Base-by-base conservation (phyloP, 208 protist genomes). In the Borovskyia barvae region DNA sequence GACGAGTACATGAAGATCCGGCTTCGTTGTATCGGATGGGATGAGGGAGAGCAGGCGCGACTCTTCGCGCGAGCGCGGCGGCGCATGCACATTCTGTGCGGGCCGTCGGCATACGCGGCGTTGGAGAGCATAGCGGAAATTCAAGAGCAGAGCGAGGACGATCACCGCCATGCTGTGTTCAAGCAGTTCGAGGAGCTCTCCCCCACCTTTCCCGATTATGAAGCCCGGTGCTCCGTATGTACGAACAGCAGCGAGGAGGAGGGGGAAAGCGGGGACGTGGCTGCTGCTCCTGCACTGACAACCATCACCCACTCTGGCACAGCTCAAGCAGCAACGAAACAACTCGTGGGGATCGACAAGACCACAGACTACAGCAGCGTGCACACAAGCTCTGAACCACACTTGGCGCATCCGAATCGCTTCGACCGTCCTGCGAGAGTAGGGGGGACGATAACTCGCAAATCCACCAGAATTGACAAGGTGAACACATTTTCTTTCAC, bases 41-140 rank as follows among this genome's bases (percentile, higher is more conserved):
- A 88, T 41, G 81, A 84, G 43, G 81, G 81, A 6, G 81, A 83
- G 61, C 53, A 49, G 15, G 45, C 52, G 37, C 73, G 75, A 15
- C 37, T 80, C 25, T 53, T 80, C 51, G 20, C 28, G 15, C 3
- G 11, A 6, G 61, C 61, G 1, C 19, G 17, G 40, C 3, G 28
- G 14, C 52, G 55, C 14, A 41, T 69, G 15, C 22, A 24, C 40
- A 40, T 22, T 5, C 22, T 71, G 24, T 71, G 55, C 40, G 40
- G 28, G n/a, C 17, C 30, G 28, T 46, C 54, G 1, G 48, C 57
- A 33, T 35, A 19, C 42, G 29, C 25, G 32, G 64, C 55, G 20
- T 46, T 49, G 17, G 64, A 47, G 29, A 57, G 36, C 33, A 32
- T 71, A 5, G 33, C 28, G 15, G 50, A 59, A 24, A 30, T 66